Evolutionary conservation across 805 yeast genomes (phyloP).

Genomic region (Starmerella geochares): DNA sequence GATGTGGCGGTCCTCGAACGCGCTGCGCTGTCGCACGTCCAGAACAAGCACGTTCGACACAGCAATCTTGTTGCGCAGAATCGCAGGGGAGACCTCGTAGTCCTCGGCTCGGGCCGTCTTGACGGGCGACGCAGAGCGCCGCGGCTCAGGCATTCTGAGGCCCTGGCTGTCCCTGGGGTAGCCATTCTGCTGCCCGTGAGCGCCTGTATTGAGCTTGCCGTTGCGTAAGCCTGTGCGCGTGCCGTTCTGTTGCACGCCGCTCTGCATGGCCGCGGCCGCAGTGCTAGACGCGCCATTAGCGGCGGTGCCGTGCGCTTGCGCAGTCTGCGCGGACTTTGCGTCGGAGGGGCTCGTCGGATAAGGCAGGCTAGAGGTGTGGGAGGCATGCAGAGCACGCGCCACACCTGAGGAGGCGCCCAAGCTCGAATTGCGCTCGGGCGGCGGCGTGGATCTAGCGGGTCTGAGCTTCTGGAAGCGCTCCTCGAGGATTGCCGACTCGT

Average conservation of each 20-base stretch:
- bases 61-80: slow-evolving; percentile 11
- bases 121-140: background rate
- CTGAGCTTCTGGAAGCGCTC: slow-evolving; percentile 19
- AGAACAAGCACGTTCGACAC: slow-evolving; percentile 43
- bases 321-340: background rate
- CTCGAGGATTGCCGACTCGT: slow-evolving; percentile 14
- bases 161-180: background rate
- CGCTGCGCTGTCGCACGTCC: slow-evolving; percentile 56
- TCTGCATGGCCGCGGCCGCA: no score
- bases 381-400: background rate
- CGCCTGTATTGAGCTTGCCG: background rate
- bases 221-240: background rate
- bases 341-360: slow-evolving; percentile 9
- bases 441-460: slow-evolving; percentile 10
- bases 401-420: background rate
- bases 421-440: slow-evolving; percentile 9
- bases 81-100: slow-evolving; percentile 19
- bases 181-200: background rate
- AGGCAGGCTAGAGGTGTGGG: slow-evolving; percentile 3
- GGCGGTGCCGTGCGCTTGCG: background rate
- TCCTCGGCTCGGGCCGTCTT: background rate
- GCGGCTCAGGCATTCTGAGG: slow-evolving; percentile 11
- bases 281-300: background rate
- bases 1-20: slow-evolving; percentile 56
- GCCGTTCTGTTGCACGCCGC: background rate